Evolutionary conservation across 108 stramenopile species (phyloP).

Genomic region (Phaeodactylum tricornutum): DNA sequence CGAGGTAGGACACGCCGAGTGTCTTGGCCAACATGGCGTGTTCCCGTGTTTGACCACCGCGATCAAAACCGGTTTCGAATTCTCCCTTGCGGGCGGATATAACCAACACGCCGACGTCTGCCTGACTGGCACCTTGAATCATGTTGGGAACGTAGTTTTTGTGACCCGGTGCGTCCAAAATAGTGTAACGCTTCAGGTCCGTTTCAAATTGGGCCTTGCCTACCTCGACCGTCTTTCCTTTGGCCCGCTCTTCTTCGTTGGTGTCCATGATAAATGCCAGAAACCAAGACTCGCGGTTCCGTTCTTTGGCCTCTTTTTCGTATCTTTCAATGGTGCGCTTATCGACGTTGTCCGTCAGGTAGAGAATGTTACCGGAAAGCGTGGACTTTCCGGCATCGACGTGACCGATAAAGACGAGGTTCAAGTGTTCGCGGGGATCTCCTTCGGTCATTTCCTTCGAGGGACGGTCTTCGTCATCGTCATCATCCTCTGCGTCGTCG

Average conservation of each 20-base stretch:
- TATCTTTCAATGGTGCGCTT: conserved; percentile 98
- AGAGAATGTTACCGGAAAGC: conserved; percentile 95
- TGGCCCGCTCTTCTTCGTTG: conserved; percentile 98
- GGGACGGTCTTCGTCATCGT: conserved; percentile 25
- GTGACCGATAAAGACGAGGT: conserved; percentile 96
- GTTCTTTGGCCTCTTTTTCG: conserved; percentile 96
- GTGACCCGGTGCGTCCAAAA: conserved; percentile 99
- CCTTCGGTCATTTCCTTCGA: conserved; percentile 53
- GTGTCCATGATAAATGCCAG: conserved; percentile 99
- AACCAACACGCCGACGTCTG: conserved; percentile 96
- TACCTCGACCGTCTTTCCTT: conserved; percentile 99
- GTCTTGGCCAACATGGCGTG: conserved; percentile 99
- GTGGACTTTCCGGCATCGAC: conserved; percentile 99
- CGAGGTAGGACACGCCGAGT: conserved; percentile 88
- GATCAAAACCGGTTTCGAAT: conserved; percentile 98
- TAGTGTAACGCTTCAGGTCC: conserved; percentile 90
- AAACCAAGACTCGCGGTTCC: conserved; percentile 99
- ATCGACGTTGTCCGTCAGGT: conserved; percentile 96
- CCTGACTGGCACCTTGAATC: conserved; percentile 97
- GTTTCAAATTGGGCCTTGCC: conserved; percentile 98
- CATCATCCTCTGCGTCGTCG: conserved; percentile 24
- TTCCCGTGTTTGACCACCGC: conserved; percentile 98
- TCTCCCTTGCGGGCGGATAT: conserved; percentile 98
- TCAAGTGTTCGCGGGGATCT: conserved; percentile 97
- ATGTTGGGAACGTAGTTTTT: conserved; percentile 99